Evolutionary conservation across 768 basidiomycete species (phyloP).

Genomic region (Daedaleopsis sinensis): DNA sequence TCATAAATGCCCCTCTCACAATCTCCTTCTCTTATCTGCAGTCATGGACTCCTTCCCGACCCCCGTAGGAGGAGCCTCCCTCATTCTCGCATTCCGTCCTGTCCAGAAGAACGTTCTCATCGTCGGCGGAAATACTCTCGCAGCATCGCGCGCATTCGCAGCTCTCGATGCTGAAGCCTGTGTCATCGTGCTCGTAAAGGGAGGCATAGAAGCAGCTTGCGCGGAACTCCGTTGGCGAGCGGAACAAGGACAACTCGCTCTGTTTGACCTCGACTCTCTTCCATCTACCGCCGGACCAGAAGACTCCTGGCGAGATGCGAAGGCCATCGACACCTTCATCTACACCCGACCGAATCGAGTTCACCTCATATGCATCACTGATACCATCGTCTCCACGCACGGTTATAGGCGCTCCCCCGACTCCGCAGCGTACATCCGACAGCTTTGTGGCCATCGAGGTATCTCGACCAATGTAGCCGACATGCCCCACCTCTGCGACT

Average conservation of each 20-base stretch:
- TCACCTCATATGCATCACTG: slow-evolving; percentile 78
- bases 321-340: slow-evolving; percentile 53
- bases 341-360: slow-evolving; percentile 32
- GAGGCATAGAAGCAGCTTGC: slow-evolving; percentile 53
- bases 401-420: slow-evolving; percentile 43
- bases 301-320: slow-evolving; percentile 38
- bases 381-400: slow-evolving; percentile 56
- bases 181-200: slow-evolving; percentile 66
- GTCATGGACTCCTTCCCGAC: slow-evolving; percentile 25
- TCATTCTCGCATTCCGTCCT: slow-evolving; percentile 76
- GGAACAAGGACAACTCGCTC: slow-evolving; percentile 53
- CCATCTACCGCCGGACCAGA: slow-evolving; percentile 28
- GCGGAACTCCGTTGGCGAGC: slow-evolving; percentile 74
- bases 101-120: slow-evolving; percentile 60
- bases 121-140: slow-evolving; percentile 77
- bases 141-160: slow-evolving; percentile 81
- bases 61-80: slow-evolving; percentile 65
- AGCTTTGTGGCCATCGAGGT: slow-evolving; percentile 53
- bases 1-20: background rate
- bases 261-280: slow-evolving; percentile 57
- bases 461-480: slow-evolving; percentile 90
- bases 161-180: slow-evolving; percentile 78
- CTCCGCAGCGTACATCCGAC: slow-evolving; percentile 63
- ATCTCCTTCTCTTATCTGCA: background rate
- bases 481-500: slow-evolving; percentile 85